phyloP scores from a whole-genome alignment of 306 rosid species.

The Castanopsis chinensis region DNA sequence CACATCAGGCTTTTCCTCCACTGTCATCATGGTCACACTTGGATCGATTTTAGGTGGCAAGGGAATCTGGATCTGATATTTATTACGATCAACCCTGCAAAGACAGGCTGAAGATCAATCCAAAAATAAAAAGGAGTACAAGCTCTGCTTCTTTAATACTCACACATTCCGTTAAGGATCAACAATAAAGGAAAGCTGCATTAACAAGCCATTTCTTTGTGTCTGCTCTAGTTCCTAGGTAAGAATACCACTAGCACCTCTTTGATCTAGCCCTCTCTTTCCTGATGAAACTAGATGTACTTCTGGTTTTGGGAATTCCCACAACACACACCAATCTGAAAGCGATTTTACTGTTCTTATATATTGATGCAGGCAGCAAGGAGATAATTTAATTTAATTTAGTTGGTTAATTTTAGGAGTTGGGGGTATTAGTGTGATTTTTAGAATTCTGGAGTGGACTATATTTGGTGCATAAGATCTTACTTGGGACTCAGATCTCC shows the following conservation, averaged over 20 bases:
- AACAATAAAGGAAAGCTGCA: not conserved
- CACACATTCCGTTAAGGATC: not conserved
- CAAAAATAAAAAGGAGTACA: not conserved
- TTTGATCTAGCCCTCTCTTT: too few relatives aligned
- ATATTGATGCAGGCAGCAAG: too few relatives aligned
- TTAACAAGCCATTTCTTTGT: not conserved
- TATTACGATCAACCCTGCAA: conserved; percentile 93
- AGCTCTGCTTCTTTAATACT: not conserved
- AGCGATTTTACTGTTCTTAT: not conserved
- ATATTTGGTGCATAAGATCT: too few relatives aligned
- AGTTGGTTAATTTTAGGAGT: too few relatives aligned
- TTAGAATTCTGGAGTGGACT: too few relatives aligned
- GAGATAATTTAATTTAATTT: too few relatives aligned
- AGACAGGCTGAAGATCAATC: conserved; percentile 25
- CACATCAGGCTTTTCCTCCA: conserved; percentile 98
- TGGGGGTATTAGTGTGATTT: too few relatives aligned
- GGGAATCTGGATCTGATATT: conserved; percentile 98
- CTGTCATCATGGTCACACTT: conserved; percentile 98
- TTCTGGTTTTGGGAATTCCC: not conserved
- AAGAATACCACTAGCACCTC: too few relatives aligned
- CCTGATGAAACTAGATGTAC: too few relatives aligned
- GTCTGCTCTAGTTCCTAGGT: too few relatives aligned
- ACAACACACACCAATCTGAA: not conserved
- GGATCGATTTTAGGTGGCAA: conserved; percentile 99
- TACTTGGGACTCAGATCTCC: too few relatives aligned